These are phyloP conservation scores for Paxillus rubicundulus DNA, from an alignment of 768 basidiomycete species.

Conservation along the genomic window DNA sequence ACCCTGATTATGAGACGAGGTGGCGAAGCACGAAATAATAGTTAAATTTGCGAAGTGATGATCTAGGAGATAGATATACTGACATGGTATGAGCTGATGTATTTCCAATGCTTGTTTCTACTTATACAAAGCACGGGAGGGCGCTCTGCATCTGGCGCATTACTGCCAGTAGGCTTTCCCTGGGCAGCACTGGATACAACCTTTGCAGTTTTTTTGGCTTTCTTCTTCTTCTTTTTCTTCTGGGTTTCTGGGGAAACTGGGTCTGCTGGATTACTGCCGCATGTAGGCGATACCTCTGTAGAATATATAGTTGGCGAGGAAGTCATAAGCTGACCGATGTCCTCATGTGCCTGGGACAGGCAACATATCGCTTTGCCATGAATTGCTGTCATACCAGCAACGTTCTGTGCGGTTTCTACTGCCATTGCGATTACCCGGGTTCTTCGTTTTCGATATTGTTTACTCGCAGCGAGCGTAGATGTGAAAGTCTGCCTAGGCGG, in stretches of 20 bases:
- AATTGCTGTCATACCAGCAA: not conserved
- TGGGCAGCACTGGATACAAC: conserved; percentile 30
- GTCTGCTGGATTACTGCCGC: conserved; percentile 16
- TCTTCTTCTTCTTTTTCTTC: conserved; percentile 74
- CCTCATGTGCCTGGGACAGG: not conserved
- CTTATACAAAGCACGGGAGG: conserved; percentile 79
- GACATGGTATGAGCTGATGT: conserved; percentile 90
- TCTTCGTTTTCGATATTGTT: too few species aligned
- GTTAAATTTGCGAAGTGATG: not conserved
- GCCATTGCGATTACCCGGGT: not conserved
- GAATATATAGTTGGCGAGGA: conserved; percentile 20
- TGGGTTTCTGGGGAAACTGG: conserved; percentile 29
- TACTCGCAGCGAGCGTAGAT: too few species aligned
- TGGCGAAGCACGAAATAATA: not conserved
- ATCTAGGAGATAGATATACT: conserved; percentile 30
- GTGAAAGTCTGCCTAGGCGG: not conserved
- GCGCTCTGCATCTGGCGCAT: conserved; percentile 43
- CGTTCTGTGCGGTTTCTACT: not conserved
- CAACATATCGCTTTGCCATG: not conserved
- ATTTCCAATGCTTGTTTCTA: conserved; percentile 92
- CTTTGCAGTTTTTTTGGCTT: conserved; percentile 52
- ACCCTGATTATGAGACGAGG: conserved; percentile 47
- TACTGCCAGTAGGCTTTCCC: conserved; percentile 26
- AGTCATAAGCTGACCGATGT: conserved; percentile 2
- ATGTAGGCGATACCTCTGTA: conserved; percentile 22